These are phyloP conservation scores for Plenodomus tracheiphilus DNA, from an alignment of 2,329 filamentous ascomycete species.

Conservation along the genomic window DNA sequence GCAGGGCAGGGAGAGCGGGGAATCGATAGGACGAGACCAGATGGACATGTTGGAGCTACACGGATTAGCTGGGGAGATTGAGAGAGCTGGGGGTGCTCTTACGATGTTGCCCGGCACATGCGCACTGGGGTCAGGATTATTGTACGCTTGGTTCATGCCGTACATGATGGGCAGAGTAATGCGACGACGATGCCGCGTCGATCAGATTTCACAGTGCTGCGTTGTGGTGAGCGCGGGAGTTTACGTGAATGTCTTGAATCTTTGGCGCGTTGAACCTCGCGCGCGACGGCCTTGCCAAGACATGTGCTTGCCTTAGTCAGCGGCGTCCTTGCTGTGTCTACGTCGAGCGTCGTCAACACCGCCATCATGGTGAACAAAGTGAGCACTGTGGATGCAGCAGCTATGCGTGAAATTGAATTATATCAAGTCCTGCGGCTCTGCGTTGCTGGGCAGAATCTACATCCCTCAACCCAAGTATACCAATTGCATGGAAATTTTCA, in stretches of 20 bases:
- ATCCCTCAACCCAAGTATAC: too few species aligned
- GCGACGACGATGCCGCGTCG: constrained; percentile 33
- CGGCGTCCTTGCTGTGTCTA: too few species aligned
- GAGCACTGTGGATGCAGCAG: too few species aligned
- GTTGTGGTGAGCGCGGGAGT: constrained; percentile 23
- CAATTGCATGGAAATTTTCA: too few species aligned
- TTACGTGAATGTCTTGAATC: constrained; percentile 21
- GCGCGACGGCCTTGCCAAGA: constrained; percentile 12
- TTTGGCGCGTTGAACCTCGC: constrained; percentile 22
- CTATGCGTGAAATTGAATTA: too few species aligned
- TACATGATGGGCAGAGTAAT: constrained; percentile 31
- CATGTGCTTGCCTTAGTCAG: constrained; percentile 4
- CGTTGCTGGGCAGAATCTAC: too few species aligned
- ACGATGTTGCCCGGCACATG: constrained; percentile 41
- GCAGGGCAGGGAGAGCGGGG: constrained; percentile 70
- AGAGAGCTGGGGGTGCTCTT: constrained; percentile 18
- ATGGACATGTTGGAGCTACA: constrained; percentile 83
- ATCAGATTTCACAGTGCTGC: constrained; percentile 10
- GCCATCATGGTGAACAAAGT: too few species aligned
- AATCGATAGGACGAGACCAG: constrained; percentile 84
- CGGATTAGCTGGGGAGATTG: constrained; percentile 16
- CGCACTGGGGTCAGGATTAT: constrained; percentile 38
- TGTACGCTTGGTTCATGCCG: constrained; percentile 39
- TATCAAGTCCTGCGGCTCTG: too few species aligned
- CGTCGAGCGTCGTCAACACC: too few species aligned